Conservation (phyloP, 108 stramenopile genomes). For the Cafeteria roenbergensis region DNA sequence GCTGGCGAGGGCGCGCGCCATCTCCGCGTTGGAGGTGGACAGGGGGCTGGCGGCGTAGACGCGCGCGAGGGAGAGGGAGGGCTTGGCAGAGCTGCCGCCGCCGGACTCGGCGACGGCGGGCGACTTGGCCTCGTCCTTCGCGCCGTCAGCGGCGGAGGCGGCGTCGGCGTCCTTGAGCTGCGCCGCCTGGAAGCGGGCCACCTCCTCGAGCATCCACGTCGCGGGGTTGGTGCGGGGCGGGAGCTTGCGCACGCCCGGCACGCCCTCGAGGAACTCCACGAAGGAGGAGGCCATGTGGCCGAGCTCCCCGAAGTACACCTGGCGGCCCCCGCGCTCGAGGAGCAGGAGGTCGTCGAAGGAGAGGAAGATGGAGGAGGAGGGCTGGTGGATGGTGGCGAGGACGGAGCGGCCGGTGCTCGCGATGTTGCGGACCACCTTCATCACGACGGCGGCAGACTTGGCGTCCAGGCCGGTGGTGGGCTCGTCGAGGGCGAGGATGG, state of each 20-base stretch:
- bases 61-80: too few species aligned
- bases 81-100: not conserved
- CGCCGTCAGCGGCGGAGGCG: not conserved
- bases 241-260: too few species aligned
- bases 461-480: constrained; percentile 57
- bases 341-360: constrained; percentile 56
- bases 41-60: too few species aligned
- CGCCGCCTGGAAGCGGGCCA: constrained; percentile 27
- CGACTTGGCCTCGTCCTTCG: not conserved
- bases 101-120: not conserved
- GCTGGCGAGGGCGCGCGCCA: too few species aligned
- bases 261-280: constrained; percentile 46
- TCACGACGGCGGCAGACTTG: constrained; percentile 49
- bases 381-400: constrained; percentile 72
- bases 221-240: constrained; percentile 53
- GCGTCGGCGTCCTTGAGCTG: not conserved
- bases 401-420: constrained; percentile 46
- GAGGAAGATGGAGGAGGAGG: constrained; percentile 60
- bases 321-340: constrained; percentile 61
- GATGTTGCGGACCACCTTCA: constrained; percentile 38
- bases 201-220: constrained; percentile 66
- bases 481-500: constrained; percentile 51
- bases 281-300: constrained; percentile 45
- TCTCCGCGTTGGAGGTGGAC: too few species aligned
- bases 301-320: constrained; percentile 58